Evolutionary conservation across 768 basidiomycete genomes (phyloP).

Genomic region (Sporobolomyces phaffii): DNA sequence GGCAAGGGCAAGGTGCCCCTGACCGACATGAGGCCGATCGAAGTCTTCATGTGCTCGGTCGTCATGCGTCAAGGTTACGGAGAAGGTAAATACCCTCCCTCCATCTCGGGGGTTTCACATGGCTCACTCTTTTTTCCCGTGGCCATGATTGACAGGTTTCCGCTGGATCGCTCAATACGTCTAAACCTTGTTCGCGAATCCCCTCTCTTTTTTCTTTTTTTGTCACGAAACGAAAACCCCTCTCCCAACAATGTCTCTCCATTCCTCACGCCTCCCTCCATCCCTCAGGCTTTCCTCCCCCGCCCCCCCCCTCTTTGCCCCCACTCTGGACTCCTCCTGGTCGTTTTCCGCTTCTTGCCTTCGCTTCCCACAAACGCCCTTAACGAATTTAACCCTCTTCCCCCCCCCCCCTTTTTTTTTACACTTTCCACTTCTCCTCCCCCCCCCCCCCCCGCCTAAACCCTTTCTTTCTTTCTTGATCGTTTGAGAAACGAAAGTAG

Average conservation of each 20-base stretch:
- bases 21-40: slow-evolving; percentile 93
- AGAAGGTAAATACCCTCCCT: slow-evolving; percentile 64
- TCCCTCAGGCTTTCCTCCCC: neutral
- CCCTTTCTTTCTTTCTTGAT: neutral
- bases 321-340: no score
- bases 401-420: neutral
- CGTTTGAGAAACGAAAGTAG: no score
- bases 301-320: no score
- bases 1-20: slow-evolving; percentile 99
- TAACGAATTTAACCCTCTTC: no score
- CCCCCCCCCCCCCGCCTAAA: neutral
- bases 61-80: slow-evolving; percentile 98
- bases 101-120: neutral
- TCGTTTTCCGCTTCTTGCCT: no score
- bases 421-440: neutral
- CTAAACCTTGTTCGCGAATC: slow-evolving; percentile 6
- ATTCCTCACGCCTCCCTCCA: neutral
- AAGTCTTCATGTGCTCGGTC: slow-evolving; percentile 99
- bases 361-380: no score
- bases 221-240: neutral
- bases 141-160: slow-evolving; percentile 31
- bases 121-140: slow-evolving; percentile 1
- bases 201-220: neutral
- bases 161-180: slow-evolving; percentile 43
- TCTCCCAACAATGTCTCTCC: neutral